A percentile compares a stretch with the other conserved stretches of the same genome.
Evolutionary conservation across 306 rosid genomes (phyloP).

Genomic region (Prinsepia uniflora): DNA sequence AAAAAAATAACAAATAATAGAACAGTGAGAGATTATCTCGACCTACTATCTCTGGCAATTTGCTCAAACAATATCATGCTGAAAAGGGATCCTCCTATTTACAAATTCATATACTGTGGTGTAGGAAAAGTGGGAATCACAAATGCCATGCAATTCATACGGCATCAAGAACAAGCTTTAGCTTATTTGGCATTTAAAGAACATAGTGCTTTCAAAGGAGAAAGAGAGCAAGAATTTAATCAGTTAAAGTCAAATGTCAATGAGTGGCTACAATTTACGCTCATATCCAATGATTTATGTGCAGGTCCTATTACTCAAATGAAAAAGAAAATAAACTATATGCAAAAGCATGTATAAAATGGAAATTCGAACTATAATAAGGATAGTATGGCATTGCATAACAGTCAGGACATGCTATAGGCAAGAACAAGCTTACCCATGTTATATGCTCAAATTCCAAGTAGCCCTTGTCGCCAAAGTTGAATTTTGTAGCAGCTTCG

Average conservation of each 20-base stretch:
- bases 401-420: not conserved
- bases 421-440: slow-evolving; percentile 51
- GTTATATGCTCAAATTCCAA: slow-evolving; percentile 91
- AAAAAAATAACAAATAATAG: not conserved
- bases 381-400: not conserved
- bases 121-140: no score
- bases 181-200: no score
- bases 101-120: no score
- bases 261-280: not conserved
- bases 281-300: not conserved
- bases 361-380: not conserved
- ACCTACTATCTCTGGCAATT: not conserved
- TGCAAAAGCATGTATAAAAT: not conserved
- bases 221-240: no score
- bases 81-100: not conserved
- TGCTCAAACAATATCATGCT: not conserved
- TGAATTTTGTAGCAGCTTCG: slow-evolving; percentile 72
- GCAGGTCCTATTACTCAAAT: not conserved
- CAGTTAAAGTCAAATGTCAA: no score
- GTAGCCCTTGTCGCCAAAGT: slow-evolving; percentile 89
- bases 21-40: not conserved
- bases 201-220: no score
- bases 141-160: no score
- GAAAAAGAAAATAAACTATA: not conserved
- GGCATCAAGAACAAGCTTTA: no score